Evolutionary conservation across 2,329 filamentous ascomycete genomes (phyloP), one percentile per base, ranked within the genome.

Genomic region (Fusarium nanum): DNA sequence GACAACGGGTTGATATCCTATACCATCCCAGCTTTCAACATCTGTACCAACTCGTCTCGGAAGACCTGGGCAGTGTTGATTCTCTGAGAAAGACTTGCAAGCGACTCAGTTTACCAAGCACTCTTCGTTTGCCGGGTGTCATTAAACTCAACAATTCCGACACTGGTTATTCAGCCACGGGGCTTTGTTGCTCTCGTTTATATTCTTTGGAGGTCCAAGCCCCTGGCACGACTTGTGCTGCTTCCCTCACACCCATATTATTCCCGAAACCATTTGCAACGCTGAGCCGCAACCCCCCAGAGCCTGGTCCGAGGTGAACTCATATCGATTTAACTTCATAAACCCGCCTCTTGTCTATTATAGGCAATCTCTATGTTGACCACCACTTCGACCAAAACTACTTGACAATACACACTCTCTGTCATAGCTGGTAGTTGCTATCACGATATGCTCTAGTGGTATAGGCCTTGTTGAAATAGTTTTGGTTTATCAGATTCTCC

Each of bases 371-470:
- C 12, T 20, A 41, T 16, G 42, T 49, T 46, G 22, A 23, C 41
- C 37, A 30, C 40, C 41, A 37, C 20, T 20, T 42, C 40, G 22
- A 30, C 18, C 30, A 53, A 27, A n/a, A n/a, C 37, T 50, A n/a
- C 13, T 22, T 27, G 41, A 42, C 32, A 25, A 44, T 25, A 41
- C 45, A 30, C 34, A 25, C n/a, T 27, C 14, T 20, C 14, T 20
- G 20, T 23, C 32, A 34, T 27, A 37, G 50, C 32, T 28, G 25
- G 30, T 18, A 60, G 50, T 48, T 34, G 50, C 32, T 56, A 22
- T 23, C 40, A 56, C 61, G 67, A 67, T 48, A 70, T 70, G 67
- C 37, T 34, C 53, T 64, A 67, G 67, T 56, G 40, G 44, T 55
- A 30, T 37, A 58, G 27, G 48, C 23, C 44, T 25, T 46, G 45